Evolutionary conservation across 371 early-diverging fungal species (phyloP), one percentile per base, ranked within the genome.

Genomic region (Apophysomyces variabilis): DNA sequence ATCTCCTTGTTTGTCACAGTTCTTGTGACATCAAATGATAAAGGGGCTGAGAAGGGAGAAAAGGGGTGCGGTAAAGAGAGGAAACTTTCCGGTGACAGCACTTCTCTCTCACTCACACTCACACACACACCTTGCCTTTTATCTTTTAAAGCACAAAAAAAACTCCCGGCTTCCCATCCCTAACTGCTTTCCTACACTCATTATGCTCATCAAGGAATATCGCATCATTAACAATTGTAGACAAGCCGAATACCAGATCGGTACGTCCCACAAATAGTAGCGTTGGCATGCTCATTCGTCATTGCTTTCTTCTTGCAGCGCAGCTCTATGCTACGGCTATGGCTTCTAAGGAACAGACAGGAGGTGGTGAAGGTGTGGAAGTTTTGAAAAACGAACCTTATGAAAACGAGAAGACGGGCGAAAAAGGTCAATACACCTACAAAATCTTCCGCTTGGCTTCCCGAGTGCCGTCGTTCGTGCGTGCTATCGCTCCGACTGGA

Each of bases 371-470:
- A 66, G 74, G 78, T 60, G 75, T 78, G 4, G 78, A 78, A 58
- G 71, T 78, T n/a, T 39, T 78, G 26, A 78, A 78, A 57, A 78
- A 78, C 50, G 78, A 78, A 41, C 78, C 78, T 8, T 78, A 78
- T 64, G 78, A 75, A 50, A 50, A 50, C 5, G 73, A 90, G 66
- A 85, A 85, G 38, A 61, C 74, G 43, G 87, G 87, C 61, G 76
- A 78, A 58, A 89, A 88, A 70, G 92, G 92, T 41, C 92, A 92
- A 76, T 92, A 87, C 74, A 92, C 92, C 36, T 85, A 87, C 80
- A 92, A 92, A 81, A 87, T 92, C 70, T 87, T 89, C 71, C 82
- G 83, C 54, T 71, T 86, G 41, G 80, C 78, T 67, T 89, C 89
- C 60, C 83, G 85, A 67, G 79, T 90, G 4, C 92, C 92, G 0